Percentiles rank a stretch among this genome's conserved stretches.
Conservation (phyloP, 768 basidiomycete genomes). For the Dioszegia hungarica region DNA sequence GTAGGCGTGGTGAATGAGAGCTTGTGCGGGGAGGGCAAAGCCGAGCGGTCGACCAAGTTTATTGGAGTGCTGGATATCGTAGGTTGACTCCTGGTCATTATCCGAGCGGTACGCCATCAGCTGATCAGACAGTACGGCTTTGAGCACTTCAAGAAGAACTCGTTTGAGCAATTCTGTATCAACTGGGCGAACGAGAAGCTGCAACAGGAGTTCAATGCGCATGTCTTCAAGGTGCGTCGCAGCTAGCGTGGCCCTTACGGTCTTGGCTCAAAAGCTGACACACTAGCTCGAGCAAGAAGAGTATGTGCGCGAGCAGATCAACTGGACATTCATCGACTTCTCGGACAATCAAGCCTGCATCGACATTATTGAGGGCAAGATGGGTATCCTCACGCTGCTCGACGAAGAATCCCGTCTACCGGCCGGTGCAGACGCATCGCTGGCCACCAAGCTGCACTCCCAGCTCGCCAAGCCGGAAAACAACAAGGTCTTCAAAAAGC, state of each 20-base stretch:
- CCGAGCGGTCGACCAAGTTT: slow-evolving; percentile 89
- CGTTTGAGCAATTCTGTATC: slow-evolving; percentile 90
- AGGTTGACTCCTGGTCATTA: slow-evolving; percentile 1
- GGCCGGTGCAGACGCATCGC: slow-evolving; percentile 82
- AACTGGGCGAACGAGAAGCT: slow-evolving; percentile 91
- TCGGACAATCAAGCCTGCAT: slow-evolving; percentile 99
- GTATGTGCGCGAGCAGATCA: slow-evolving; percentile 95
- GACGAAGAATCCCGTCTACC: slow-evolving; percentile 98
- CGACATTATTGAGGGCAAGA: slow-evolving; percentile 94
- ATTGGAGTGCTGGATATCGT: slow-evolving; percentile 94
- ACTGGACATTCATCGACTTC: slow-evolving; percentile 99
- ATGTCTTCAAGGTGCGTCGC: slow-evolving; percentile 58
- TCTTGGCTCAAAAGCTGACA: neutral
- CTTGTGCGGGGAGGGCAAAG: slow-evolving; percentile 88
- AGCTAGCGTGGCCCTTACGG: neutral
- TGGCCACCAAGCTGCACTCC: slow-evolving; percentile 82
- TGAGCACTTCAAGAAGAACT: slow-evolving; percentile 87
- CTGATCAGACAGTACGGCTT: slow-evolving; percentile 62
- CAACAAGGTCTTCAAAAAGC: slow-evolving; percentile 91
- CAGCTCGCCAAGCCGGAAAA: slow-evolving; percentile 81
- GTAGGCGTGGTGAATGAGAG: slow-evolving; percentile 96
- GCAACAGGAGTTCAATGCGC: slow-evolving; percentile 99
- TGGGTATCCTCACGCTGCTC: slow-evolving; percentile 87
- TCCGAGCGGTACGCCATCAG: neutral
- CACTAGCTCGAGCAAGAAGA: slow-evolving; percentile 99